A percentile compares a stretch with the other conserved stretches of the same genome.
phyloP scores from a whole-genome alignment of 441 rosid species.

The Capsella rubella region DNA sequence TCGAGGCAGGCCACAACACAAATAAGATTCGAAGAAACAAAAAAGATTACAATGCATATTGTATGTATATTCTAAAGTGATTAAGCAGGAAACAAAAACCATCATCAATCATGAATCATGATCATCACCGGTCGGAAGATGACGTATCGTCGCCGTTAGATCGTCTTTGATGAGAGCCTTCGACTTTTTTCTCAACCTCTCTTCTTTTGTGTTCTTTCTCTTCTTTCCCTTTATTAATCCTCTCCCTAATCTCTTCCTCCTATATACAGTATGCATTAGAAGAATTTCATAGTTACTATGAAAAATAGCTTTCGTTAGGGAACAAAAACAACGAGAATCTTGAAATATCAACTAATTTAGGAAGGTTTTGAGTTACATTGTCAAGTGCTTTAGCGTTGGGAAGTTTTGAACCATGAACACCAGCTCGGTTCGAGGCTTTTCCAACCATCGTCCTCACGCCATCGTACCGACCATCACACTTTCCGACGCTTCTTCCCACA shows the following conservation, averaged over 20 bases:
- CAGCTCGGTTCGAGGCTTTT: constrained; percentile 48
- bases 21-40: not conserved
- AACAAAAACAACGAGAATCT: too few species aligned
- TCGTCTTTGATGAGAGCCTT: constrained; percentile 23
- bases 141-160: constrained; percentile 16
- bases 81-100: not conserved
- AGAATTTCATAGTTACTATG: not conserved
- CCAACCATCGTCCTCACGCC: constrained; percentile 38
- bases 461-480: constrained; percentile 15
- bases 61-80: too few species aligned
- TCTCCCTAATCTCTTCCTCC: constrained; percentile 39
- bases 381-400: constrained; percentile 39
- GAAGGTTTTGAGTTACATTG: constrained; percentile 24
- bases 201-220: constrained; percentile 35
- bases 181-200: constrained; percentile 36
- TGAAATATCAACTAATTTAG: not conserved
- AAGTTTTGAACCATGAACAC: constrained; percentile 42
- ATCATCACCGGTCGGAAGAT: constrained; percentile 10
- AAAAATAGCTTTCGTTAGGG: not conserved
- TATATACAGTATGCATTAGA: not conserved
- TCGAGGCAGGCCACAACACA: not conserved
- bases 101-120: not conserved
- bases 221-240: constrained; percentile 38
- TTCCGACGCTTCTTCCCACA: not conserved
- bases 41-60: not conserved